Percentiles rank a stretch among this genome's conserved stretches.
phyloP scores from a whole-genome alignment of 1,284 basidiomycete genomes.

The Tilletiaria anomala region DNA sequence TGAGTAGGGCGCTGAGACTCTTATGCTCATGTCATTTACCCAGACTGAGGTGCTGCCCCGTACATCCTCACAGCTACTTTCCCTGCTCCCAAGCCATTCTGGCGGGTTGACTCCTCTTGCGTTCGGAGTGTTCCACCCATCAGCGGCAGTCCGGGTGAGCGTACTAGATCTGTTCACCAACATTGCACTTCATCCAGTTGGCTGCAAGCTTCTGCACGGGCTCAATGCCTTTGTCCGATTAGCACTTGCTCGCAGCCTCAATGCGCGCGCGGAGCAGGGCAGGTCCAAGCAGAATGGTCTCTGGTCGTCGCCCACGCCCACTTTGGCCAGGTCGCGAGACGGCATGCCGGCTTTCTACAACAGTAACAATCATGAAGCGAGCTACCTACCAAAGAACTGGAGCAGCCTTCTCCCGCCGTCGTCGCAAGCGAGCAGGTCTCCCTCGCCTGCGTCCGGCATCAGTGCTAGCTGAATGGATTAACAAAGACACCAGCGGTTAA shows the following conservation, averaged over 20 bases:
- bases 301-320: no score
- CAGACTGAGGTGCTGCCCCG: background rate
- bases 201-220: conserved; percentile 62
- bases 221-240: conserved; percentile 85
- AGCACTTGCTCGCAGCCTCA: conserved; percentile 43
- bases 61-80: conserved; percentile 51
- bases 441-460: no score
- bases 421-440: no score
- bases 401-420: no score
- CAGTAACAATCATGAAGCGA: no score
- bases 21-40: background rate
- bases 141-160: conserved; percentile 56
- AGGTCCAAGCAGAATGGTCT: background rate
- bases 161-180: conserved; percentile 50
- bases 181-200: conserved; percentile 44
- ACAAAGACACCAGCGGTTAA: no score
- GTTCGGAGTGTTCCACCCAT: conserved; percentile 78
- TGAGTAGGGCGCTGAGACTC: conserved; percentile 38
- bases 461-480: no score
- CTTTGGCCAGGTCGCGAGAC: no score
- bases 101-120: conserved; percentile 73
- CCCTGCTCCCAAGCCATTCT: conserved; percentile 58
- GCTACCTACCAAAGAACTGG: no score
- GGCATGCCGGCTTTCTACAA: no score
- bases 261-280: background rate